Evolutionary conservation across 768 basidiomycete species (phyloP), one percentile per base, ranked within the genome.

Genomic region (Tricholoma matsutake): DNA sequence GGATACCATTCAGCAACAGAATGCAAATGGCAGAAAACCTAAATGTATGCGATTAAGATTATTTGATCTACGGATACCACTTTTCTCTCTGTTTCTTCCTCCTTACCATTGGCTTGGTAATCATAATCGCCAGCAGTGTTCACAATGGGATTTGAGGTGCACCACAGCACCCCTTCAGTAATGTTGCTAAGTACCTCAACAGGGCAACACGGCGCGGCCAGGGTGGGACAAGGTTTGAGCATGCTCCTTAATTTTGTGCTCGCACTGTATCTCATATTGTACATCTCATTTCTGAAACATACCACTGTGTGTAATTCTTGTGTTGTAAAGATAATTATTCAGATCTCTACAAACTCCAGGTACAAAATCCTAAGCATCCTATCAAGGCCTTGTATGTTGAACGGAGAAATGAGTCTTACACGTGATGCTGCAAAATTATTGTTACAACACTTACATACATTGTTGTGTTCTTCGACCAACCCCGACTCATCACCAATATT

Each of bases 131-230:
- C 5, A 84, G 67, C 2, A 58, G 89, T 88, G 0, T 95, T 96
- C 72, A 73, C 81, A 2, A 75, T 67, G 31, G 92, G 89, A 20
- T 94, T 95, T 77, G 87, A 87, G 71, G 80, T 83, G 2, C 84
- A 88, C 47, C 82, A 86, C 31, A 88, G 86, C 68, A 94, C 92
- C 68, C 93, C 94, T 7, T 94, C 95, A 0, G 94, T 96, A 73
- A 87, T 94, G 85, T 96, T 57, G 97, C 97, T 14, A 94, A 91
- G 70, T 85, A 94, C 71, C 79, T 98, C 54, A 96, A 98, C 73
- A 82, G 80, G 53, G 84, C 88, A 22, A 90, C 98, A 89, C 84
- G 95, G 49, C 86, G 84, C 60, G 96, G 96, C 0, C 94, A 96
- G 72, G 86, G 87, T 34, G 79, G 82, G 9, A 76, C 81, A 56